Conservation (phyloP, 108 stramenopile species). For the Bacterosira constricta region DNA sequence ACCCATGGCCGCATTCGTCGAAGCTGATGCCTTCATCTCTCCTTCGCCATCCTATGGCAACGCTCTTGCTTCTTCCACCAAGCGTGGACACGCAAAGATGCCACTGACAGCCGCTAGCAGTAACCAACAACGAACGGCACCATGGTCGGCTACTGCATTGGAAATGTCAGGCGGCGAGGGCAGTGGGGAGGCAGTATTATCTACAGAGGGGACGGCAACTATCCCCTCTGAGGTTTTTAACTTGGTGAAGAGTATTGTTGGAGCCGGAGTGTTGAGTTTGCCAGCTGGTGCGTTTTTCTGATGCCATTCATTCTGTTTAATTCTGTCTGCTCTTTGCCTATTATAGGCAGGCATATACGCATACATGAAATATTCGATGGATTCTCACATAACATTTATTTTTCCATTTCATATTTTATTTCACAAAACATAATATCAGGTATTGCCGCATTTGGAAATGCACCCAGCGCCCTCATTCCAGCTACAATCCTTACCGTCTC, state of each 20-base stretch:
- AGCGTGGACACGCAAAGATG: constrained; percentile 14
- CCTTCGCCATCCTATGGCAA: constrained; percentile 1
- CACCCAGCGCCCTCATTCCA: constrained; percentile 91
- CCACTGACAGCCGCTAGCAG: constrained; percentile 21
- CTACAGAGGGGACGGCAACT: constrained; percentile 68
- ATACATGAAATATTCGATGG: no score
- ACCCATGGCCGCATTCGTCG: constrained; percentile 35
- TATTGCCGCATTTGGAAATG: constrained; percentile 91
- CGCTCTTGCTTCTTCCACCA: neutral
- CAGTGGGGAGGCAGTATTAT: constrained; percentile 24
- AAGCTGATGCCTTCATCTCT: constrained; percentile 46
- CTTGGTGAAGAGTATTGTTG: constrained; percentile 92
- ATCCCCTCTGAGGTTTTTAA: constrained; percentile 91
- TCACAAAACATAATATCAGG: no score
- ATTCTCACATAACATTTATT: no score
- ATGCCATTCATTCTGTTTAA: no score
- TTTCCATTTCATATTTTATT: no score
- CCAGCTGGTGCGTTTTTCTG: constrained; percentile 73
- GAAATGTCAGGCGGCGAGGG: constrained; percentile 42
- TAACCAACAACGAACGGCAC: neutral
- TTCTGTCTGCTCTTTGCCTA: no score
- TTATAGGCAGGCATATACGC: no score
- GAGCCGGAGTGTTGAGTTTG: constrained; percentile 93
- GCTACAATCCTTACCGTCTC: constrained; percentile 73
- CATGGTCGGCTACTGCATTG: constrained; percentile 22